A percentile compares a stretch with the other conserved stretches of the same genome.
phyloP scores from a whole-genome alignment of 106 monocot species.

The Dioscorea zingiberensis region DNA sequence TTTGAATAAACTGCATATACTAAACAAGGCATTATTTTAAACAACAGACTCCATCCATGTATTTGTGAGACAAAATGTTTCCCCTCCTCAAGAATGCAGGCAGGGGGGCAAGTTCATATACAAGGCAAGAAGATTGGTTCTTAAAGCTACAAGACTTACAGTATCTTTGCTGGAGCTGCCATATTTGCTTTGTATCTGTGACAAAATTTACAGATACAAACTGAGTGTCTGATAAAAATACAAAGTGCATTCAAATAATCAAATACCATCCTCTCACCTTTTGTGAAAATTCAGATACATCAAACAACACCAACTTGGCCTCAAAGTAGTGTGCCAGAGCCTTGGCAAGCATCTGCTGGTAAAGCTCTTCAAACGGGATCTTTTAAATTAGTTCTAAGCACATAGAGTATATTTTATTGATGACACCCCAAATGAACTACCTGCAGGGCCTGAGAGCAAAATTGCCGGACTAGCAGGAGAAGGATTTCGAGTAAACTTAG shows the following conservation, averaged over 20 bases:
- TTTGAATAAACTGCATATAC: too few species aligned
- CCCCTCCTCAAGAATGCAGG: too few species aligned
- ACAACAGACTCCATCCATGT: too few species aligned
- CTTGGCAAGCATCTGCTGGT: slow-evolving; percentile 83
- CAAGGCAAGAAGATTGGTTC: too few species aligned
- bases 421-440: slow-evolving; percentile 14
- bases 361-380: slow-evolving; percentile 48
- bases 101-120: too few species aligned
- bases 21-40: too few species aligned
- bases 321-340: slow-evolving; percentile 64
- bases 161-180: slow-evolving; percentile 36
- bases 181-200: slow-evolving; percentile 72
- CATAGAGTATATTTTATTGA: too few species aligned
- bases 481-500: slow-evolving; percentile 69
- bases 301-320: slow-evolving; percentile 63
- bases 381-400: slow-evolving; percentile 8
- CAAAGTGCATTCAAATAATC: background rate
- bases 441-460: slow-evolving; percentile 80
- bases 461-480: slow-evolving; percentile 65
- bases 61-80: too few species aligned
- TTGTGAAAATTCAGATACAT: slow-evolving; percentile 60
- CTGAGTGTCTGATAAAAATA: slow-evolving; percentile 7
- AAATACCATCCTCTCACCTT: slow-evolving; percentile 38
- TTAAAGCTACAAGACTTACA: slow-evolving; percentile 26
- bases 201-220: background rate